Base-by-base conservation (phyloP, 805 yeast genomes). In the Candida easanensis region DNA sequence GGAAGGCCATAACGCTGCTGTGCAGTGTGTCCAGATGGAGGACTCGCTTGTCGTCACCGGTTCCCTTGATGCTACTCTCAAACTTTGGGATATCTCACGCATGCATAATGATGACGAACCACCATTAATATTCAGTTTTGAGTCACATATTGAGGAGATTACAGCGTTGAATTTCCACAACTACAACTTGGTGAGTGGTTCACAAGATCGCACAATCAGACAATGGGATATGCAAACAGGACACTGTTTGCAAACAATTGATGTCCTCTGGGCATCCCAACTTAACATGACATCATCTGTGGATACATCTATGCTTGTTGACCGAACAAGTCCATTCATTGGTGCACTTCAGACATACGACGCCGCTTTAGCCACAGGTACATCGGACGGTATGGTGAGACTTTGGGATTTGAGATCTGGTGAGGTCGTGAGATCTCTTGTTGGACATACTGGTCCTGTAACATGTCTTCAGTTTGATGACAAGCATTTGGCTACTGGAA, bases 331-430 rank as follows among this genome's bases (percentile, higher is more conserved):
- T 17, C 77, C 79, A 3, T 75, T 77, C 46, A 75, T 84, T 34
- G 83, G 86, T 0, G 82, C 86, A 0, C 58, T 84, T 26, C 90
- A 84, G 59, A 79, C 84, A 45, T 79, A 71, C 54, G 88, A 82
- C 54, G 86, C 88, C 0, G 91, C 90, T 0, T 64, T 84, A 50
- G 91, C 91, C 0, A 78, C 88, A 0, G 93, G 91, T 39, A 80
- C 89, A 0, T 78, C 79, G 15, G 91, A 84, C 61, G 91, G 91
- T 1, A 60, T 80, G 6, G 88, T 84, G 2, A 64, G 93, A 41
- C 64, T 84, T 18, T 84, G 91, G 90, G 93, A 84, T 63, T 61
- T 84, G 47, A 70, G 93, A 54, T 69, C 79, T 19, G 88, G 88
- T 4, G 82, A 79, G 49, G 81, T 80, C 15, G 77, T 79, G 34